These are phyloP conservation scores for Cucurbitaria berberidis DNA, from an alignment of 2,329 filamentous ascomycete species.

Conservation along the genomic window DNA sequence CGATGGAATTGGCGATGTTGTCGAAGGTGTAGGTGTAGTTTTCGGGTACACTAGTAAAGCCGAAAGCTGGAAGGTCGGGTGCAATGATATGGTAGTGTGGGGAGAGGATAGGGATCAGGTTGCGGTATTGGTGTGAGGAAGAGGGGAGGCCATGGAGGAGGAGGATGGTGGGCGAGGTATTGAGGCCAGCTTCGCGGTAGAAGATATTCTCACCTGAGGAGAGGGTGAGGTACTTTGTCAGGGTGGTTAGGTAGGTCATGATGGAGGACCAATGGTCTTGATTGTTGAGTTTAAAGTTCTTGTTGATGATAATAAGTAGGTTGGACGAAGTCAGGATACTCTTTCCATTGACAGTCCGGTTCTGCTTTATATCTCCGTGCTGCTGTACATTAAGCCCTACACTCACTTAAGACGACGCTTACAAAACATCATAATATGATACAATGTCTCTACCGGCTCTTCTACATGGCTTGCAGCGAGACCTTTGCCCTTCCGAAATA, in stretches of 20 bases:
- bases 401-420: too few species aligned
- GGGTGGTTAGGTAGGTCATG: slow-evolving; percentile 24
- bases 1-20: slow-evolving; percentile 56
- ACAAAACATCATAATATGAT: not conserved
- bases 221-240: slow-evolving; percentile 24
- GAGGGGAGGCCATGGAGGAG: slow-evolving; percentile 57
- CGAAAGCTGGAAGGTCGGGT: slow-evolving; percentile 66
- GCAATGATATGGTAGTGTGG: slow-evolving; percentile 57
- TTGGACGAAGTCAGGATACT: not conserved
- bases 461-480: not conserved
- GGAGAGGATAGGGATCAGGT: slow-evolving; percentile 54
- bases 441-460: not conserved
- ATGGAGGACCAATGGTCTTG: not conserved
- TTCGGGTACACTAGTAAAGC: slow-evolving; percentile 58
- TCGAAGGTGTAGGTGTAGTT: slow-evolving; percentile 63
- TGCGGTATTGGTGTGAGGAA: slow-evolving; percentile 55
- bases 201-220: slow-evolving; percentile 43
- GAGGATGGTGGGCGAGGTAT: slow-evolving; percentile 48
- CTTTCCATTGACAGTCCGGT: not conserved
- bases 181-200: slow-evolving; percentile 47
- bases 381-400: not conserved
- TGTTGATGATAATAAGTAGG: not conserved
- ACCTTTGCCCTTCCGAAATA: not conserved
- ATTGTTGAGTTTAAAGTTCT: not conserved
- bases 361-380: not conserved